Conservation (phyloP, 1,139 yeast genomes). For the Hanseniaspora uvarum region DNA sequence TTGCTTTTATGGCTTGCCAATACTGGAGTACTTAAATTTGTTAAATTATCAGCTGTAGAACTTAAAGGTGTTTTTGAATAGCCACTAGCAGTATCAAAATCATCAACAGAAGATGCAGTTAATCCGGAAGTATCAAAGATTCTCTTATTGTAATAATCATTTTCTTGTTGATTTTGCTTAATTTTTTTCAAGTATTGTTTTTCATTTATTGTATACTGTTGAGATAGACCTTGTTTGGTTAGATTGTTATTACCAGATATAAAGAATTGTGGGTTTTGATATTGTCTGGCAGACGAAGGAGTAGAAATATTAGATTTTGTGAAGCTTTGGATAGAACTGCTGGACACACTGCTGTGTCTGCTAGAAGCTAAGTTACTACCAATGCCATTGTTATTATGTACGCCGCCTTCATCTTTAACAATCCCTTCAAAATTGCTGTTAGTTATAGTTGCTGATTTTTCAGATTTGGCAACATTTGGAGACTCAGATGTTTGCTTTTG, state of each 20-base stretch:
- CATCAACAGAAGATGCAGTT: conserved; percentile 10
- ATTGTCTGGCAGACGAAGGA: conserved; percentile 11
- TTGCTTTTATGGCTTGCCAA: background rate
- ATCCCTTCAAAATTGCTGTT: background rate
- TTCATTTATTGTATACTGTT: conserved; percentile 45
- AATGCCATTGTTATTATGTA: background rate
- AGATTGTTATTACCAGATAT: background rate
- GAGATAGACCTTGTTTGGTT: conserved; percentile 9
- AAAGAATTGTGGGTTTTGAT: background rate
- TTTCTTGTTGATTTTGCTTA: conserved; percentile 46
- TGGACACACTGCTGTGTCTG: conserved; percentile 13
- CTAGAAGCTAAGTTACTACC: background rate
- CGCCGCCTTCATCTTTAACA: too few relatives aligned
- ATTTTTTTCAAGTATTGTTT: conserved; percentile 56
- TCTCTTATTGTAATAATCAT: conserved; percentile 62
- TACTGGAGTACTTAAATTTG: conserved; percentile 2
- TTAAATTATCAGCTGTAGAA: background rate
- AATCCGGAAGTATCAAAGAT: conserved; percentile 26
- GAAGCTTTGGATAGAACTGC: conserved; percentile 2
- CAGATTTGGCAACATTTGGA: background rate
- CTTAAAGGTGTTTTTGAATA: background rate
- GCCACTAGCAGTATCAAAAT: background rate
- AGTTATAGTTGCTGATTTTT: background rate
- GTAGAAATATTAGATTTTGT: background rate
- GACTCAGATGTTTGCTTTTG: background rate